Evolutionary conservation across 306 rosid species (phyloP).

Genomic region (Cicer yamashitae): DNA sequence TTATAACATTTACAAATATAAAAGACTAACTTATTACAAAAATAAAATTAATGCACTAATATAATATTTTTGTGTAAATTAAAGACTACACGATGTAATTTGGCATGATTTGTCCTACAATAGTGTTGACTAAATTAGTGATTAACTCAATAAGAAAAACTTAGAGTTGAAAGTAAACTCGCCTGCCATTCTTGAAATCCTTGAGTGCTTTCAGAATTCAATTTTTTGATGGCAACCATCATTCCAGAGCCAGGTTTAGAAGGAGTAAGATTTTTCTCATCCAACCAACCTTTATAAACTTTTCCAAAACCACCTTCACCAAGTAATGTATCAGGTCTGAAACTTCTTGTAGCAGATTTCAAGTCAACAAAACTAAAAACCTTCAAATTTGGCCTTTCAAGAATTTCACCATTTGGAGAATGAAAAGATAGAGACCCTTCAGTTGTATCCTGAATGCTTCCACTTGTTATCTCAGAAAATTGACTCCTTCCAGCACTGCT

Average conservation of each 20-base stretch:
- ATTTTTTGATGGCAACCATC: slow-evolving; percentile 76
- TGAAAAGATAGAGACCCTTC: slow-evolving; percentile 9
- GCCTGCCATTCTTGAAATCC: slow-evolving; percentile 93
- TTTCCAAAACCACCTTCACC: slow-evolving; percentile 94
- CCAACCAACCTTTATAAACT: slow-evolving; percentile 91
- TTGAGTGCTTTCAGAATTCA: slow-evolving; percentile 75
- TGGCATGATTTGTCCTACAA: too few relatives aligned
- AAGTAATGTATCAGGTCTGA: slow-evolving; percentile 65
- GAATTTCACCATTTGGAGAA: slow-evolving; percentile 50
- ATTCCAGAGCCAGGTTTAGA: slow-evolving; percentile 62
- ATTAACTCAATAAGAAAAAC: neutral
- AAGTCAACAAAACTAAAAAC: slow-evolving; percentile 65
- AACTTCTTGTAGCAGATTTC: slow-evolving; percentile 67
- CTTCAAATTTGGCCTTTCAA: slow-evolving; percentile 65
- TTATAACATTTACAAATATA: too few relatives aligned
- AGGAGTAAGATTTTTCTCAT: slow-evolving; percentile 71
- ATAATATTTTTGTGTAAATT: too few relatives aligned
- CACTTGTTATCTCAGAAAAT: slow-evolving; percentile 63
- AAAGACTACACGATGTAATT: too few relatives aligned
- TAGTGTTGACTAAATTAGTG: too few relatives aligned
- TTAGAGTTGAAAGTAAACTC: neutral
- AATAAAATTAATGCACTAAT: too few relatives aligned
- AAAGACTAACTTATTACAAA: too few relatives aligned
- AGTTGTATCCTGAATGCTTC: slow-evolving; percentile 37
- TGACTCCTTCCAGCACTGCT: slow-evolving; percentile 64